Evolutionary conservation across 2,329 filamentous ascomycete species (phyloP), one percentile per base, ranked within the genome.

Genomic region (Paraphoma sp.): DNA sequence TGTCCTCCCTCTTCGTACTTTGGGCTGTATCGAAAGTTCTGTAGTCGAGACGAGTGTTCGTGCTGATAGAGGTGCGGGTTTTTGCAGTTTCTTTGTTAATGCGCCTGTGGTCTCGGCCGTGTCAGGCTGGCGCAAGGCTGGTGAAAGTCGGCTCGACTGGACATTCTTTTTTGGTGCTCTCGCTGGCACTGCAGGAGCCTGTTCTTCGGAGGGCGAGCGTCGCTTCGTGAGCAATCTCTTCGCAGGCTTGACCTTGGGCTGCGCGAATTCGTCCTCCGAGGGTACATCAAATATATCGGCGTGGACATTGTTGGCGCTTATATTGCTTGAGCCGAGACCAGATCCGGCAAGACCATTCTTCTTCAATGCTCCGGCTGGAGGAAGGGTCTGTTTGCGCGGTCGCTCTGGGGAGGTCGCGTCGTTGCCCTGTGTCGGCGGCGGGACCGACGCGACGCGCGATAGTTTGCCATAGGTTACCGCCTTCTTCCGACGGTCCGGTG

Each of bases 251-350:
- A 40, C 52, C 23, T 56, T 41, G 23, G 36, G 51, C 33, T 48
- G 18, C 17, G 51, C 18, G 36, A 68, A 61, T 14, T 74, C 70
- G 45, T 76, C 68, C 8, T 76, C 74, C 11, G 72, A 76, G 4
- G 80, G 79, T 17, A 82, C 73, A 57, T 82, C 80, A 62, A 80
- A 82, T 16, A 78, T 63, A 45, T 73, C 69, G 23, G 43, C 46
- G 17, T 57, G 49, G 8, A 53, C 43, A 2, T 56, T 45, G 31
- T 54, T 61, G 50, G 54, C 50, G 49, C 57, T 58, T 45, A 46
- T 33, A 36, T 51, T 55, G 9, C 14, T 36, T 12, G 46, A 17
- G 28, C 51, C 46, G 36, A 44, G 50, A 17, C 38, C 52, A 48
- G 45, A 14, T 17, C 62, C 58, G 30, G 48, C 17, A 17, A 36